These are phyloP conservation scores for Microsporum audouinii DNA, from an alignment of 2,329 filamentous ascomycete genomes.

Conservation along the genomic window DNA sequence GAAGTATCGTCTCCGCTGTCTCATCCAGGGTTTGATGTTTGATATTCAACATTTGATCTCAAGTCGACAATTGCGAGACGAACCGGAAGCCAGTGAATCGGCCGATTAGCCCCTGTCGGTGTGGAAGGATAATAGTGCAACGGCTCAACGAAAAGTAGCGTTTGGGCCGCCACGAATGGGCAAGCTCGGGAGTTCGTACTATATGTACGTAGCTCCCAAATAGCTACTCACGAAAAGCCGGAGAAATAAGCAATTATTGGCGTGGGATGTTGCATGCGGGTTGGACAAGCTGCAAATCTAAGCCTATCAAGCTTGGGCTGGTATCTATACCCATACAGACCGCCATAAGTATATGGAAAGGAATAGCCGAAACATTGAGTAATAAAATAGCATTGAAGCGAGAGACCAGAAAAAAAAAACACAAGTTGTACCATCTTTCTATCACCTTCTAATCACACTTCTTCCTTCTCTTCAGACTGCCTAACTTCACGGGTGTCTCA, in stretches of 20 bases:
- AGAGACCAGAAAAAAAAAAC: neutral
- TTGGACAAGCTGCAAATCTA: neutral
- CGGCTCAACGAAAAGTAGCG: neutral
- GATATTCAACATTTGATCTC: neutral
- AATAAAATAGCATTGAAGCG: neutral
- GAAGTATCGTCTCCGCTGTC: neutral
- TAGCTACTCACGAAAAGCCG: neutral
- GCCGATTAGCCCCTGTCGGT: neutral
- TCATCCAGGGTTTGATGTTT: neutral
- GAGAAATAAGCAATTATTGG: constrained; percentile 1
- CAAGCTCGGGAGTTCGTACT: neutral
- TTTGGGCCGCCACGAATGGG: neutral
- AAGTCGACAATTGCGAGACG: neutral
- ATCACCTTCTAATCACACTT: neutral
- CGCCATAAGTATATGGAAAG: neutral
- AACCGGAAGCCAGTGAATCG: neutral
- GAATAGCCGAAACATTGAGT: neutral
- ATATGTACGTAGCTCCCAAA: neutral
- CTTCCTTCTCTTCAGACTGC: neutral
- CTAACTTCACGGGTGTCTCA: neutral
- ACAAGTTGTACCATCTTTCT: neutral
- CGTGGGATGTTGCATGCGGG: neutral
- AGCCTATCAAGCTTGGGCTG: neutral
- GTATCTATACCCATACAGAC: neutral
- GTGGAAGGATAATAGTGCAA: neutral